Percentiles rank a stretch among this genome's conserved stretches.
Conservation (phyloP, 768 basidiomycete species). For the Amanita rubescens region DNA sequence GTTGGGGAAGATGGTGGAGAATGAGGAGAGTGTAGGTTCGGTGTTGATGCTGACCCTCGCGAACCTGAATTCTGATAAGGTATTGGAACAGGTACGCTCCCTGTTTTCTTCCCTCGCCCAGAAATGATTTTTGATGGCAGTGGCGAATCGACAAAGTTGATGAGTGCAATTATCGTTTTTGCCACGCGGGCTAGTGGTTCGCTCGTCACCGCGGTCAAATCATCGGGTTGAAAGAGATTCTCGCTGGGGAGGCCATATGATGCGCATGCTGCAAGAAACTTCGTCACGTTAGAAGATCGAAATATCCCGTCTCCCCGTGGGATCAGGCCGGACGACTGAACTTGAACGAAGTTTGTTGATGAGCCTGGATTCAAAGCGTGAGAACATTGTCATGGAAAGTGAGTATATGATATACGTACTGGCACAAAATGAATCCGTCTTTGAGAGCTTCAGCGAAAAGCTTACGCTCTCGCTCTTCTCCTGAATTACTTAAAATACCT, state of each 20-base stretch:
- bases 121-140: slow-evolving; percentile 37
- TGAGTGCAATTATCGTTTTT: slow-evolving; percentile 60
- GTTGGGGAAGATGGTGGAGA: slow-evolving; percentile 29
- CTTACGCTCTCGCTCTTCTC: slow-evolving; percentile 70
- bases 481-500: slow-evolving; percentile 21
- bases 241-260: slow-evolving; percentile 55
- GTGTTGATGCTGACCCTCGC: slow-evolving; percentile 52
- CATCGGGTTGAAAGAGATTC: slow-evolving; percentile 62
- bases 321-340: slow-evolving; percentile 54
- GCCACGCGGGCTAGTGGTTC: slow-evolving; percentile 69
- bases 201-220: slow-evolving; percentile 52
- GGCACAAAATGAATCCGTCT: slow-evolving; percentile 86
- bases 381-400: slow-evolving; percentile 14
- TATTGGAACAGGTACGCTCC: slow-evolving; percentile 9
- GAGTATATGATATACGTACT: slow-evolving; percentile 48
- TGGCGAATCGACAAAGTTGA: slow-evolving; percentile 53
- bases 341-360: slow-evolving; percentile 70
- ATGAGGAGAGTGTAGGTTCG: slow-evolving; percentile 36
- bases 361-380: slow-evolving; percentile 37
- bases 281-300: slow-evolving; percentile 64
- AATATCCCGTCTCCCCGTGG: slow-evolving; percentile 58
- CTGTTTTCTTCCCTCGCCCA: slow-evolving; percentile 28
- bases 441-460: slow-evolving; percentile 68
- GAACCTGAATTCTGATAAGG: slow-evolving; percentile 33
- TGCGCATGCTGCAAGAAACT: slow-evolving; percentile 71